phyloP scores from a whole-genome alignment of 306 rosid genomes.

The Quercus bicolor region DNA sequence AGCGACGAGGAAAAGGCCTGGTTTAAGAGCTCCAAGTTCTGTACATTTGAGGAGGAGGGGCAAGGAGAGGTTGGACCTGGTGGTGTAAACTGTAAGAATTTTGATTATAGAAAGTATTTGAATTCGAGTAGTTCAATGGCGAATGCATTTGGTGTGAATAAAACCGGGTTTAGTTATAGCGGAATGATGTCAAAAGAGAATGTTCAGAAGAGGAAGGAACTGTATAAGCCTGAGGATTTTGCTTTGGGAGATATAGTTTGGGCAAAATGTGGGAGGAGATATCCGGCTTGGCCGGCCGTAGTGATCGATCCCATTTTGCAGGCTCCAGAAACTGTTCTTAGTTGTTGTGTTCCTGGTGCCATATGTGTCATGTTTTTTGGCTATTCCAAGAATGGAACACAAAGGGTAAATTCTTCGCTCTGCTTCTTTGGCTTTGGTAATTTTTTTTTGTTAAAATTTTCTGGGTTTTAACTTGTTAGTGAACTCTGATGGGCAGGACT shows the following conservation, averaged over 20 bases:
- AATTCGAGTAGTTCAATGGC: constrained; percentile 24
- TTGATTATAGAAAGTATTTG: constrained; percentile 16
- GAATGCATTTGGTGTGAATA: constrained; percentile 9
- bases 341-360: constrained; percentile 64
- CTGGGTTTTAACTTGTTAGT: constrained; percentile 10
- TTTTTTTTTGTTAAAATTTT: neutral
- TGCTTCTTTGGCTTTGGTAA: neutral
- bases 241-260: constrained; percentile 89
- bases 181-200: constrained; percentile 24
- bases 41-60: constrained; percentile 9
- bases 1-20: constrained; percentile 23
- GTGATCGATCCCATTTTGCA: constrained; percentile 85
- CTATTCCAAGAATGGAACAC: constrained; percentile 81
- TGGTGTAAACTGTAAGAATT: constrained; percentile 13
- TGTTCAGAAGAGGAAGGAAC: constrained; percentile 48
- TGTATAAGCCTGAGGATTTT: constrained; percentile 76
- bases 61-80: constrained; percentile 14
- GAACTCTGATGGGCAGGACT: constrained; percentile 62
- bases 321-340: constrained; percentile 77
- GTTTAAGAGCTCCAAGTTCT: constrained; percentile 32
- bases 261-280: constrained; percentile 94
- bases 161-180: constrained; percentile 41
- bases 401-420: constrained; percentile 45
- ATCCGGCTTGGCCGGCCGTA: constrained; percentile 94
- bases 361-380: constrained; percentile 94